Evolutionary conservation across 495 filamentous ascomycete genomes (phyloP), one percentile per base, ranked within the genome.

Genomic region (Penicillium cinerascens): DNA sequence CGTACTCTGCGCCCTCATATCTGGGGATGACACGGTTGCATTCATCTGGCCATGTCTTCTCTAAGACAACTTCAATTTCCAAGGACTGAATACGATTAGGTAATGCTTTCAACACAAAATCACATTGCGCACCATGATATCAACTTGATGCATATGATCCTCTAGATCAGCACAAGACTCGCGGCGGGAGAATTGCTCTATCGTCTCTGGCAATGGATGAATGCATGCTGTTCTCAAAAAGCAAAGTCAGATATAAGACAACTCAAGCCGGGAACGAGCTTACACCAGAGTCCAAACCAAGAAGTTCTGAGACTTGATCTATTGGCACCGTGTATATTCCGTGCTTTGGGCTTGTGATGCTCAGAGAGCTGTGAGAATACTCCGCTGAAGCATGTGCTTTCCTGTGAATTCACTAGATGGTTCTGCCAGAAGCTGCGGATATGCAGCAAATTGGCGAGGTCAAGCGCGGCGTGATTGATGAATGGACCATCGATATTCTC

Each of bases 221-320:
- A 72, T 50, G 46, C 67, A 72, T 37, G 68, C 69, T 74, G 8
- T 43, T 51, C 26, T n/a, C n/a, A n/a, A n/a, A 6, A 7, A 18
- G 21, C 22, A 33, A 45, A 9, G 33, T 57, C n/a, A 59, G 41
- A 44, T 16, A 25, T 3, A 13, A 21, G 20, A 4, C 15, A 21
- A 13, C 6, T 3, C 13, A 23, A n/a, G 8, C 4, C 9, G 15
- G 1, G 18, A n/a, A 1, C 0, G 23, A 27, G 62, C 69, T 63
- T 26, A 73, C 70, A 73, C 21, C 63, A 66, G 41, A 67, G 71
- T 7, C 72, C 72, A 5, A 68, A n/a, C 72, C 72, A 75, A n/a
- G 44, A 56, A 15, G 41, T 20, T 25, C 48, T 60, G 6, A 68
- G 45, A 6, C 27, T 20, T 2, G 39, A 22, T 7, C 29, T 40